phyloP scores from a whole-genome alignment of 306 rosid species.

The Begonia fuchsioides region DNA sequence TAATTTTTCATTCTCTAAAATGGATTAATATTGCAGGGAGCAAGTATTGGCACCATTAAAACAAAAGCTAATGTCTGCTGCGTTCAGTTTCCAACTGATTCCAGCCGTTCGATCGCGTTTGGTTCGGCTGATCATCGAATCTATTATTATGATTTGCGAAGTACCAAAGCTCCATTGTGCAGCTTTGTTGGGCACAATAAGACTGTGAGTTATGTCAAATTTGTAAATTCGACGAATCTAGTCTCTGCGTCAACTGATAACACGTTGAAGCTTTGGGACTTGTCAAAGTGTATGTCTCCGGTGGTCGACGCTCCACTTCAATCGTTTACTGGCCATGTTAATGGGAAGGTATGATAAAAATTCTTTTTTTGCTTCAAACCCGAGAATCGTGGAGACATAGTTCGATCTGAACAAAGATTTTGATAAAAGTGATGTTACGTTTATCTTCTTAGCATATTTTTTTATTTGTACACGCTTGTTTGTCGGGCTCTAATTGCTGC shows the following conservation, averaged over 20 bases:
- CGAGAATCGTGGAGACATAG: too few relatives aligned
- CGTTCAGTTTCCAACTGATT: conserved; percentile 89
- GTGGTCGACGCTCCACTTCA: conserved; percentile 69
- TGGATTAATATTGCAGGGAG: conserved; percentile 83
- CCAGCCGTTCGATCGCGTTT: conserved; percentile 77
- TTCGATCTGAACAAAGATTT: background rate
- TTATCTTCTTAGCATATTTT: too few relatives aligned
- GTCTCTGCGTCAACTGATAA: conserved; percentile 93
- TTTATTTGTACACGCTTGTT: too few relatives aligned
- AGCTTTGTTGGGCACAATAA: conserved; percentile 67
- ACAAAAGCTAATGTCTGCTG: conserved; percentile 96
- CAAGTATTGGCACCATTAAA: conserved; percentile 62
- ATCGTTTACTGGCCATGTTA: conserved; percentile 72
- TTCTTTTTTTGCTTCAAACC: too few relatives aligned
- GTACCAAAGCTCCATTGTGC: conserved; percentile 63
- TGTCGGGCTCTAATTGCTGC: too few relatives aligned
- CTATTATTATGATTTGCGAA: conserved; percentile 87
- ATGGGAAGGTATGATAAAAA: conserved; percentile 79
- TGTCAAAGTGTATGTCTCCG: conserved; percentile 51
- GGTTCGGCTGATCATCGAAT: conserved; percentile 85
- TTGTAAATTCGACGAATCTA: conserved; percentile 67
- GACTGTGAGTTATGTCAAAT: conserved; percentile 82
- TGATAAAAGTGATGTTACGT: too few relatives aligned
- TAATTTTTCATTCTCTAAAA: background rate
- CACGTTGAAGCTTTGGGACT: conserved; percentile 75